Base-by-base conservation (phyloP, 148 eudicot species). In the Vaccinium vitisidaea region DNA sequence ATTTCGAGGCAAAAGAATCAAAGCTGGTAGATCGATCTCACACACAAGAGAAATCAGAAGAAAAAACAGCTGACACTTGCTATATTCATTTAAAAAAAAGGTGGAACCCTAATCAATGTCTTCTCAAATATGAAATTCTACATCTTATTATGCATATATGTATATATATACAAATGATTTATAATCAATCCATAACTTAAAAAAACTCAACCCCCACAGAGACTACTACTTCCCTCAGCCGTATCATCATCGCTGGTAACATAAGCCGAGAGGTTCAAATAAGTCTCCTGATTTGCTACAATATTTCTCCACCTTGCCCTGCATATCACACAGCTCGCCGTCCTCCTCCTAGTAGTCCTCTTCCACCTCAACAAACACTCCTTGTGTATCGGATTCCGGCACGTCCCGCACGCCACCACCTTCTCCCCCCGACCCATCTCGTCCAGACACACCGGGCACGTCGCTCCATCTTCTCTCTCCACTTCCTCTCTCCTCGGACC, bases 401-500 rank as follows among this genome's bases (percentile, higher is more conserved):
- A 96, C 0, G 94, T 93, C 53, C 89, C 86, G 70, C 99, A 96
- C 3, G 90, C 92, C 83, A 94, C 93, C 87, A 94, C 56, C 71
- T 84, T 92, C 50, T 92, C 91, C 78, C 67, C 84, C 21, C 76
- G 76, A 2, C 83, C 88, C 94, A 96, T 89, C 75, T 92, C 99
- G 75, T 96, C 99, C 21, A 96, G 89, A 80, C 99, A 96, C 21
- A 96, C 89, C 9, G 99, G 99, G 79, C 99, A 96, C 10, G 58
- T 80, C 2, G 89, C 58, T 2, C 98, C 99, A 39, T 89, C 92
- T 81, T 89, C 91, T 1, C 87, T 52, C 70, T 80, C 83, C 5
- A 87, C 61, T 16, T 71, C 2, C 21, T 78, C 82, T 27, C 77
- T 79, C 23, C 49, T 43, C 75, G 18, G 11, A 4, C 59, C 70